Conservation (phyloP, 1,139 yeast species). For the Geotrichum citri-aurantii region DNA sequence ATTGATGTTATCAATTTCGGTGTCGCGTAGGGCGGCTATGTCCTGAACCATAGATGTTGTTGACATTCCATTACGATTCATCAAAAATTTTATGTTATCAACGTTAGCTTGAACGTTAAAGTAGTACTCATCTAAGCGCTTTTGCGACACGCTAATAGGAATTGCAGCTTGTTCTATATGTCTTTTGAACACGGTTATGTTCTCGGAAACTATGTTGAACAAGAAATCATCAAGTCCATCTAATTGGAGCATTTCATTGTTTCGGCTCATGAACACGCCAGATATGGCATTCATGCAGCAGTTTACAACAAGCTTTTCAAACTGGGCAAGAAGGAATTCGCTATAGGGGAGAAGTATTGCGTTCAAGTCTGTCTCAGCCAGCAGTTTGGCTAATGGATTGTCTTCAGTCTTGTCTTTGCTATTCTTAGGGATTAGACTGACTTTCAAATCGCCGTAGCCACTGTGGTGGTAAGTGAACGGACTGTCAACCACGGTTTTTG, state of each 20-base stretch:
- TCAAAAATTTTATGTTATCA: background rate
- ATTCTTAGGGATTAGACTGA: background rate
- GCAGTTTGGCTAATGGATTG: conserved; percentile 1
- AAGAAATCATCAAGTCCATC: background rate
- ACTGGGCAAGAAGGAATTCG: conserved; percentile 56
- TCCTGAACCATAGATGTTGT: conserved; percentile 69
- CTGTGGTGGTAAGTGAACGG: background rate
- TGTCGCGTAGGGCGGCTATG: conserved; percentile 49
- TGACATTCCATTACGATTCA: background rate
- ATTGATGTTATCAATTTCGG: conserved; percentile 77
- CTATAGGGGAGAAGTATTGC: conserved; percentile 42
- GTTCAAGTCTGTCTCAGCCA: conserved; percentile 38
- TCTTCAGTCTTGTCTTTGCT: background rate
- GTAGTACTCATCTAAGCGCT: conserved; percentile 1
- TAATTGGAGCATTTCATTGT: conserved; percentile 46
- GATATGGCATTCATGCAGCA: conserved; percentile 73
- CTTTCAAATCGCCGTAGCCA: conserved; percentile 10
- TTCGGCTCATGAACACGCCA: conserved; percentile 59
- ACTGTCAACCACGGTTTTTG: conserved; percentile 34
- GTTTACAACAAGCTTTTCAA: conserved; percentile 69
- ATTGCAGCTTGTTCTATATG: background rate
- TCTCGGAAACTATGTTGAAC: conserved; percentile 1
- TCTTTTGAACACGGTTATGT: background rate
- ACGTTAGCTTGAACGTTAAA: conserved; percentile 2
- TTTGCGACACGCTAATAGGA: background rate